Evolutionary conservation across 345 rosid genomes (phyloP).

Genomic region (Conringia planisiliqua): DNA sequence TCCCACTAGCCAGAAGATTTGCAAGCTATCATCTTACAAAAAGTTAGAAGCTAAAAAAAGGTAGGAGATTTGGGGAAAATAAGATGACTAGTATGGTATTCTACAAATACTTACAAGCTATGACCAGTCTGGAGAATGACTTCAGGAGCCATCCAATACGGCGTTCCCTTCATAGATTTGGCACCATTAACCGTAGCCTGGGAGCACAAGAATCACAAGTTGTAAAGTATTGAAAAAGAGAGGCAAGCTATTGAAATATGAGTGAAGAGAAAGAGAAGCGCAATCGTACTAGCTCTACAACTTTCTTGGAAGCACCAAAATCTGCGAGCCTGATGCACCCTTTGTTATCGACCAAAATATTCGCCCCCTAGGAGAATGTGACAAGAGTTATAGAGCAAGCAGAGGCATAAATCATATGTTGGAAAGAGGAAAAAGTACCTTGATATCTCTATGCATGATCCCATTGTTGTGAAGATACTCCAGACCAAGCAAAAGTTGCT

Average conservation of each 20-base stretch:
- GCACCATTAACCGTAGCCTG: conserved; percentile 87
- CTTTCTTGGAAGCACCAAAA: conserved; percentile 93
- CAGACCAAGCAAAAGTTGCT: conserved; percentile 62
- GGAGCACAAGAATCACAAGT: conserved; percentile 15
- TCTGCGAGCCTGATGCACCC: conserved; percentile 91
- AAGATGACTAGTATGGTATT: background rate
- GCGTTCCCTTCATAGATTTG: conserved; percentile 92
- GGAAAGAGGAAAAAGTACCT: conserved; percentile 40
- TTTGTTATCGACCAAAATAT: conserved; percentile 87
- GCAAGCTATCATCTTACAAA: conserved; percentile 3
- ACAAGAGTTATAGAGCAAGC: conserved; percentile 4
- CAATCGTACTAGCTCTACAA: conserved; percentile 52
- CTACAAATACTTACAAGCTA: conserved; percentile 61
- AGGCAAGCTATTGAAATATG: background rate
- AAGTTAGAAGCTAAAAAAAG: background rate
- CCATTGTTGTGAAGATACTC: conserved; percentile 80
- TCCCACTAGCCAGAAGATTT: background rate
- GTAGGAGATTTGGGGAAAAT: background rate
- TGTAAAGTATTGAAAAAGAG: conserved; percentile 3
- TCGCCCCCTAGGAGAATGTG: conserved; percentile 60
- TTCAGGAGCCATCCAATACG: conserved; percentile 99
- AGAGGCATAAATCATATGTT: background rate
- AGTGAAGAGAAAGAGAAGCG: background rate
- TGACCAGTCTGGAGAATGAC: conserved; percentile 94
- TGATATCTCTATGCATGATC: conserved; percentile 87